Evolutionary conservation across 2,329 filamentous ascomycete genomes (phyloP).

Genomic region (Hypoxylon sp.): DNA sequence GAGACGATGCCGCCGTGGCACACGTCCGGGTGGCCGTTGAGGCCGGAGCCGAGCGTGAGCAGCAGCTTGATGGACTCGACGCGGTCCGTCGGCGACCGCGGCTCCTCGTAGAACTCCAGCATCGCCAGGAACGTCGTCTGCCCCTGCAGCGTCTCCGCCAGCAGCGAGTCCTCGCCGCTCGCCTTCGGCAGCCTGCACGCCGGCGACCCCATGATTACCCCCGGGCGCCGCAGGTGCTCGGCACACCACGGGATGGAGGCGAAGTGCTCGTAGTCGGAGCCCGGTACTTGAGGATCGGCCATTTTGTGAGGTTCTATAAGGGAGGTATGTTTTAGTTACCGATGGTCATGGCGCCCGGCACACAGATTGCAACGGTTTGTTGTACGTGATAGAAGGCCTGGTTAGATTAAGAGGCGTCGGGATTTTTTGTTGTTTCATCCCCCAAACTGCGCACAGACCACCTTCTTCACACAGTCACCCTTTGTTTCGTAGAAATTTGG

Average conservation of each 20-base stretch:
- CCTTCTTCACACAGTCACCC: not conserved
- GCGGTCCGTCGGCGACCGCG: conserved; percentile 35
- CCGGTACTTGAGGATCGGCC: not conserved
- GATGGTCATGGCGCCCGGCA: not conserved
- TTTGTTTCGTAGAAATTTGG: not conserved
- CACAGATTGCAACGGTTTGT: not conserved
- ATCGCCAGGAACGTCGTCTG: conserved; percentile 56
- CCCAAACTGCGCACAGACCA: not conserved
- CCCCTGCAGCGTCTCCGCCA: conserved; percentile 61
- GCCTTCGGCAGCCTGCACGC: conserved; percentile 48
- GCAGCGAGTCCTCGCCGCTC: conserved; percentile 58
- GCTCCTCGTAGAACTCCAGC: conserved; percentile 52
- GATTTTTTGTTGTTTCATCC: not conserved
- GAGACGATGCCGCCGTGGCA: conserved; percentile 66
- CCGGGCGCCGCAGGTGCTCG: conserved; percentile 51
- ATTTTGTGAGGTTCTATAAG: conserved; percentile 5
- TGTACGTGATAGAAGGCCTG: not conserved
- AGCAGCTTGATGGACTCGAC: conserved; percentile 47
- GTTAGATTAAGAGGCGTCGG: not conserved
- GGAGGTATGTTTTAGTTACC: not conserved
- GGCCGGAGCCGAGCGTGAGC: conserved; percentile 55
- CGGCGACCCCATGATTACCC: conserved; percentile 26
- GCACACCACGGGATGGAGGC: conserved; percentile 58
- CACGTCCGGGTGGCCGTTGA: conserved; percentile 62
- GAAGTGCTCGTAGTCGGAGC: conserved; percentile 37